Conservation (phyloP, 106 monocot genomes). For the Gastrodia elata region DNA sequence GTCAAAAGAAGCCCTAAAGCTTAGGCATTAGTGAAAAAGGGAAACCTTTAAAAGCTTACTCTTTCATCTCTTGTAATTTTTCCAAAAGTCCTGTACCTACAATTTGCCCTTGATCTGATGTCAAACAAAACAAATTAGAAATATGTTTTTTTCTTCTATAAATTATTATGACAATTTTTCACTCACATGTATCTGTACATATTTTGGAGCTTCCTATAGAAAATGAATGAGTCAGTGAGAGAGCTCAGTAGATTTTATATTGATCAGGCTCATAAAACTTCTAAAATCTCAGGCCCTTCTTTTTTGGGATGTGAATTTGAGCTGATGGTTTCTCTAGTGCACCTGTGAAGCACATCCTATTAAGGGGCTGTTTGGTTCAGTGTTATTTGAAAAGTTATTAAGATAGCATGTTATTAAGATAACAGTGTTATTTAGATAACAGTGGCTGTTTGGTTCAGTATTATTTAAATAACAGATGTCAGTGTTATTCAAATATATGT, state of each 20-base stretch:
- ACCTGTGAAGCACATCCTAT: neutral
- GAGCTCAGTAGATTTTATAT: neutral
- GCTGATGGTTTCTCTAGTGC: neutral
- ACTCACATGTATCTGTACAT: conserved; percentile 11
- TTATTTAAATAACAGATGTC: too few species aligned
- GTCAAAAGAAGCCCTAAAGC: neutral
- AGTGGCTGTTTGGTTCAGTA: too few species aligned
- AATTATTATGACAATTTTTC: neutral
- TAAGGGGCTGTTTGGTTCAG: too few species aligned
- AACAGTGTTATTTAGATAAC: too few species aligned
- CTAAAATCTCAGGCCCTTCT: neutral
- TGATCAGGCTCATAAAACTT: neutral
- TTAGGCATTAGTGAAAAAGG: neutral
- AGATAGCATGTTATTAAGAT: too few species aligned
- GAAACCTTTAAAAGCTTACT: neutral
- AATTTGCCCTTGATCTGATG: neutral
- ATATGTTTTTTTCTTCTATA: neutral
- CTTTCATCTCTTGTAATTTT: neutral
- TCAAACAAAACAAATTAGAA: neutral
- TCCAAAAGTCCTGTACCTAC: neutral
- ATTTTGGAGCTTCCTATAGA: neutral
- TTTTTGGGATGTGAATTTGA: neutral
- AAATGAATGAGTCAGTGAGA: neutral
- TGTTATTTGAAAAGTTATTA: too few species aligned
- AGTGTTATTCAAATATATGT: too few species aligned